Base-by-base conservation (phyloP, 352 stramenopile genomes). In the Blastocystis sp. region DNA sequence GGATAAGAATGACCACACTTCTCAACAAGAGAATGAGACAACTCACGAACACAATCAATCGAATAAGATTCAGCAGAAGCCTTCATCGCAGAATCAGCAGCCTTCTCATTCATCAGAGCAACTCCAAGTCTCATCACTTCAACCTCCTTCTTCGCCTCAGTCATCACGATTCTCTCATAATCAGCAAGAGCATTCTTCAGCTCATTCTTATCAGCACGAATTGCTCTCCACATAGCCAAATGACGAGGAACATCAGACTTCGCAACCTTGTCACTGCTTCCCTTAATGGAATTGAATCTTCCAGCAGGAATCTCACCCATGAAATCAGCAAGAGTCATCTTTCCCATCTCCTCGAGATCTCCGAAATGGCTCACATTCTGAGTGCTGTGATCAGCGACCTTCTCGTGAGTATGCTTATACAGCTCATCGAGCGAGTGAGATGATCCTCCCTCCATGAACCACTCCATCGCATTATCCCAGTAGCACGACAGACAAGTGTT, bases 191-290 rank as follows among this genome's bases (percentile, higher is more conserved):
- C 75, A 36, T 27, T 48, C 24, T 32, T 34, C 24, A 49, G 24
- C 24, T 85, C 40, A 34, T 29, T 18, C 32, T 53, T 65, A 59
- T 53, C 36, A 72, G 75, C 75, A 59, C 75, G 75, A 75, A 85
- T 85, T 2, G 75, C 75, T 24, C 40, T 85, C 75, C 75, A 85
- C 56, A 57, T 85, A n/a, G 75, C 75, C n/a, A 85, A 44, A 53
- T 75, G 75, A 54, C 24, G 24, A 75, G 75, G 75, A 42, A 85
- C 51, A 27, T 85, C 75, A 56, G 24, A 18, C 48, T 63, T 57
- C 27, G 29, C 46, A 27, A 63, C 38, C 42, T 57, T 79, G 1
- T 38, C 32, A 36, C 1, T 40, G 11, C 14, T 42, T 0, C 34
- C 44, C 7, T 6, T 63, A 3, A 3, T 29, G 18, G 42, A 11